phyloP scores from a whole-genome alignment of 139 green algal genomes.

The Tetradesmus lagerheimii region DNA sequence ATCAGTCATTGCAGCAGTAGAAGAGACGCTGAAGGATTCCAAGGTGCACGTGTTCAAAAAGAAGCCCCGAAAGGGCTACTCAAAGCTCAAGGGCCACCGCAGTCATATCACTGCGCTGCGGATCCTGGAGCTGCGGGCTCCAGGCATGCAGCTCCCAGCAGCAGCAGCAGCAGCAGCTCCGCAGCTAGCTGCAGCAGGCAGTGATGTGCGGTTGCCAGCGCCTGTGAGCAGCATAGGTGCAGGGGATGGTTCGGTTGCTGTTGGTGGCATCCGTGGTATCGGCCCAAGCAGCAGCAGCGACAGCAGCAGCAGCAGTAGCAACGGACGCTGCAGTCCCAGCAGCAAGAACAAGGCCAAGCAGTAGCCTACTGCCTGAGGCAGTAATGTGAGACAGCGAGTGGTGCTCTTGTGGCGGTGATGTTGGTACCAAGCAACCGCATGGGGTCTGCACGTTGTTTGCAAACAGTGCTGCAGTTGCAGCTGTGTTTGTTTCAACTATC shows the following conservation, averaged over 20 bases:
- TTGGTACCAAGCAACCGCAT: no score
- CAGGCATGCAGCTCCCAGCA: neutral
- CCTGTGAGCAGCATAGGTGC: neutral
- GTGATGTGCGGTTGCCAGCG: neutral
- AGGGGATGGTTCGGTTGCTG: neutral
- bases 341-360: neutral
- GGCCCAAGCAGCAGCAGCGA: neutral
- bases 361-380: no score
- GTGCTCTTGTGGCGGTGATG: no score
- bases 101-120: constrained; percentile 57
- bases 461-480: no score
- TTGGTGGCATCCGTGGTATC: neutral
- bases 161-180: constrained; percentile 18
- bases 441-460: no score
- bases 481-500: no score
- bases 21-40: constrained; percentile 62
- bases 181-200: constrained; percentile 1
- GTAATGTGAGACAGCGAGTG: no score
- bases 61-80: constrained; percentile 62
- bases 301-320: neutral
- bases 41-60: constrained; percentile 71
- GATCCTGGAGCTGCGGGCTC: constrained; percentile 51
- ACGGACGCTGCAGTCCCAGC: neutral
- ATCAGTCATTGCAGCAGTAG: constrained; percentile 55
- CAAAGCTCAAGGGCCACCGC: constrained; percentile 54